Evolutionary conservation across 345 rosid genomes (phyloP).

Genomic region (Psidium friedrichsthalianum): DNA sequence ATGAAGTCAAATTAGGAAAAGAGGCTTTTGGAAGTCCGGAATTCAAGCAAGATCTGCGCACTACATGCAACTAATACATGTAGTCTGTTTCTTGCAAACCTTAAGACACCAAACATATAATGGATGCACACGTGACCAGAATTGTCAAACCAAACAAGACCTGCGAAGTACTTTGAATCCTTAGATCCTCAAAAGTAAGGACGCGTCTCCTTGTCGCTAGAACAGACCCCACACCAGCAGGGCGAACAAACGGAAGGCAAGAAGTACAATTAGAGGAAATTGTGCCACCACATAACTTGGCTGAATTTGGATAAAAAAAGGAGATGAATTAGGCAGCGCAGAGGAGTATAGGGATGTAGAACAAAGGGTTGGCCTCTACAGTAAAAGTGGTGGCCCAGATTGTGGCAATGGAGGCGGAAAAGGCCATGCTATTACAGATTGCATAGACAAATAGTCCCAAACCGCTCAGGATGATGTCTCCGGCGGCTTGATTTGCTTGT

Average conservation of each 20-base stretch:
- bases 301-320: not conserved
- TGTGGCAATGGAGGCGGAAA: not conserved
- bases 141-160: too few species aligned
- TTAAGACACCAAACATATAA: too few species aligned
- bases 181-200: too few species aligned
- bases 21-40: too few species aligned
- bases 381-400: not conserved
- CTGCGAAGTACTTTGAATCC: too few species aligned
- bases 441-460: not conserved
- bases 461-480: not conserved
- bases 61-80: too few species aligned
- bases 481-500: not conserved
- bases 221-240: too few species aligned
- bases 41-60: too few species aligned
- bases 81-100: too few species aligned
- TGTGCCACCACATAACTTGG: not conserved
- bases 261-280: not conserved
- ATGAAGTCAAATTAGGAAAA: too few species aligned
- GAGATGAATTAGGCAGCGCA: rapidly evolving
- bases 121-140: too few species aligned
- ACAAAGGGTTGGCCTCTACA: not conserved
- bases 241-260: not conserved
- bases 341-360: not conserved
- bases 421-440: not conserved
- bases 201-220: too few species aligned